Conservation (phyloP, 495 filamentous ascomycete genomes). For the Hypoxylon intermedium region DNA sequence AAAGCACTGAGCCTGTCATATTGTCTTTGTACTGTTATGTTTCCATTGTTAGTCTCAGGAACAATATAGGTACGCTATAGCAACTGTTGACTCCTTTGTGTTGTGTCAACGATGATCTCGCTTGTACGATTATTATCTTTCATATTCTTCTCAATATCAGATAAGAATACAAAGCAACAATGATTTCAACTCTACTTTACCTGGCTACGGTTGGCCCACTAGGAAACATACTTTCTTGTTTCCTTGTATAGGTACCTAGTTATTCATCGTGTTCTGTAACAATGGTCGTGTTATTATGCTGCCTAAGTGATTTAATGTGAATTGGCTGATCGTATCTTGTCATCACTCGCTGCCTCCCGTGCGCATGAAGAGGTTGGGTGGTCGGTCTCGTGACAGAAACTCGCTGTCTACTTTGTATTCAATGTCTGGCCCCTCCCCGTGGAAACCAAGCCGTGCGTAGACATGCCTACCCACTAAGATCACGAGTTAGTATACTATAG, state of each 20-base stretch:
- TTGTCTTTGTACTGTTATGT: background rate
- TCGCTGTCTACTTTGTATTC: conserved; percentile 49
- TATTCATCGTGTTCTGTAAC: too few species aligned
- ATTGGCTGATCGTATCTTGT: too few species aligned
- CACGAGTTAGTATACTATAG: background rate
- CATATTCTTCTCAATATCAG: background rate
- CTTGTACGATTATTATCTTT: too few species aligned
- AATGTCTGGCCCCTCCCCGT: conserved; percentile 37
- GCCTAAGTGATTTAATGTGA: too few species aligned
- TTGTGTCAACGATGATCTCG: background rate
- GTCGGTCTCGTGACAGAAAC: conserved; percentile 39
- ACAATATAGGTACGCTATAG: background rate
- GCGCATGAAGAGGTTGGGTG: conserved; percentile 51
- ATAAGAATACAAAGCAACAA: background rate
- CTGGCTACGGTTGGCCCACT: too few species aligned
- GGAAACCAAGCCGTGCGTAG: conserved; percentile 50
- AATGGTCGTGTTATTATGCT: too few species aligned
- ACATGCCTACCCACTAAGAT: conserved; percentile 48
- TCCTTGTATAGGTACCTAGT: too few species aligned
- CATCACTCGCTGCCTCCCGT: conserved; percentile 17
- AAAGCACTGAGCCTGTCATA: too few species aligned
- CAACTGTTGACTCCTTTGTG: background rate
- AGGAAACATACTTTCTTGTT: too few species aligned
- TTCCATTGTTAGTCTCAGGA: background rate
- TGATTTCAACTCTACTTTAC: background rate